Evolutionary conservation across 2,329 filamentous ascomycete genomes (phyloP).

Genomic region (Pyricularia sp.): DNA sequence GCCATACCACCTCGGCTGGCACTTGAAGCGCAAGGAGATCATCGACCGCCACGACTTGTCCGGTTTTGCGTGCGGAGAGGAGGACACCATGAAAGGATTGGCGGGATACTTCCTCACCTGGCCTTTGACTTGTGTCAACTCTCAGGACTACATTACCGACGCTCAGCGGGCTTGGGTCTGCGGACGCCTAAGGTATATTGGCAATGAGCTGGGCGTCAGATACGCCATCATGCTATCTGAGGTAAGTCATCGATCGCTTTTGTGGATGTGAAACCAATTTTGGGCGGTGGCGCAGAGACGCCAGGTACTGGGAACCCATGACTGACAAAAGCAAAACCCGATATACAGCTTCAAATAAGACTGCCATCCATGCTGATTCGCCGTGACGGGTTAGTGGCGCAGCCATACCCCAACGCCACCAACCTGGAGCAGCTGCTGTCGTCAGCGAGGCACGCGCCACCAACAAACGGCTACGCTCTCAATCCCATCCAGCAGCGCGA

Average conservation of each 20-base stretch:
- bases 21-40: conserved; percentile 32
- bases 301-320: not conserved
- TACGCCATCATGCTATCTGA: conserved; percentile 46
- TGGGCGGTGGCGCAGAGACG: not conserved
- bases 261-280: not conserved
- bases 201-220: conserved; percentile 44
- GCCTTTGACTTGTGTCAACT: conserved; percentile 44
- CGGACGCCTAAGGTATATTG: conserved; percentile 45
- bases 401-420: conserved; percentile 26
- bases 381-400: conserved; percentile 38
- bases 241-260: conserved; percentile 25
- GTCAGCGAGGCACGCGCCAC: conserved; percentile 21
- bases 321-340: not conserved
- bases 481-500: conserved; percentile 39
- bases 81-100: conserved; percentile 40
- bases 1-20: conserved; percentile 54
- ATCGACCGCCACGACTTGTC: conserved; percentile 29
- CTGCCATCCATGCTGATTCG: conserved; percentile 55
- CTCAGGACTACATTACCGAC: conserved; percentile 51
- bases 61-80: conserved; percentile 39
- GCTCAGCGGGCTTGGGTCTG: conserved; percentile 45
- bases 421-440: not conserved
- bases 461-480: conserved; percentile 24
- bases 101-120: conserved; percentile 51
- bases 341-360: conserved; percentile 41